A percentile compares a stretch with the other conserved stretches of the same genome.
phyloP scores from a whole-genome alignment of 768 basidiomycete species.

The Mrakia hoshinonis region DNA sequence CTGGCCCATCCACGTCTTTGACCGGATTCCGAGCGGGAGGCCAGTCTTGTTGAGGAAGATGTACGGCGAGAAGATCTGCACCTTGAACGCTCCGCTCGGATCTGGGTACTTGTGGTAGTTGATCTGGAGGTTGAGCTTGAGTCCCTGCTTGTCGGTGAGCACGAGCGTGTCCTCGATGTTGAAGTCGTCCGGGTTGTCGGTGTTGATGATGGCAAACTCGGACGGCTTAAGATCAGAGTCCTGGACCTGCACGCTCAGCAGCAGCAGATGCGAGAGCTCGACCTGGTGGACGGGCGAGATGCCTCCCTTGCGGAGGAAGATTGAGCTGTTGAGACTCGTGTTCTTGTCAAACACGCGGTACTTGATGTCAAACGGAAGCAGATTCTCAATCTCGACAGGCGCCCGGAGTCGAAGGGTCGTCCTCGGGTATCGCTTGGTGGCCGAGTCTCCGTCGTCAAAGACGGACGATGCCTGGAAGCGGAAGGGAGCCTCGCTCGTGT shows the following conservation, averaged over 20 bases:
- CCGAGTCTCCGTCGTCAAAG: constrained; percentile 54
- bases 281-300: constrained; percentile 95
- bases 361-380: constrained; percentile 84
- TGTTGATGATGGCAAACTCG: constrained; percentile 95
- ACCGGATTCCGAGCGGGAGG: constrained; percentile 65
- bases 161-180: constrained; percentile 65
- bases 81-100: constrained; percentile 90
- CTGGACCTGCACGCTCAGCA: constrained; percentile 77
- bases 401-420: constrained; percentile 78
- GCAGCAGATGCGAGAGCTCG: constrained; percentile 76
- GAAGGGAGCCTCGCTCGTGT: constrained; percentile 77
- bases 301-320: constrained; percentile 84
- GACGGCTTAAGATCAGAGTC: constrained; percentile 93
- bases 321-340: constrained; percentile 85
- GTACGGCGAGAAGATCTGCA: constrained; percentile 87
- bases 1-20: constrained; percentile 49
- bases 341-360: constrained; percentile 98
- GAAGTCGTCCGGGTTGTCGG: constrained; percentile 81
- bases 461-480: constrained; percentile 87
- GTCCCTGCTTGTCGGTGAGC: constrained; percentile 61
- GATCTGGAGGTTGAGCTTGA: constrained; percentile 71
- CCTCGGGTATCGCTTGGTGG: constrained; percentile 67
- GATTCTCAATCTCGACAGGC: constrained; percentile 89
- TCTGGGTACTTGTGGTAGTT: constrained; percentile 76
- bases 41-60: constrained; percentile 88